Conservation (phyloP, 1,284 basidiomycete species). For the Hymenochaete sp. region DNA sequence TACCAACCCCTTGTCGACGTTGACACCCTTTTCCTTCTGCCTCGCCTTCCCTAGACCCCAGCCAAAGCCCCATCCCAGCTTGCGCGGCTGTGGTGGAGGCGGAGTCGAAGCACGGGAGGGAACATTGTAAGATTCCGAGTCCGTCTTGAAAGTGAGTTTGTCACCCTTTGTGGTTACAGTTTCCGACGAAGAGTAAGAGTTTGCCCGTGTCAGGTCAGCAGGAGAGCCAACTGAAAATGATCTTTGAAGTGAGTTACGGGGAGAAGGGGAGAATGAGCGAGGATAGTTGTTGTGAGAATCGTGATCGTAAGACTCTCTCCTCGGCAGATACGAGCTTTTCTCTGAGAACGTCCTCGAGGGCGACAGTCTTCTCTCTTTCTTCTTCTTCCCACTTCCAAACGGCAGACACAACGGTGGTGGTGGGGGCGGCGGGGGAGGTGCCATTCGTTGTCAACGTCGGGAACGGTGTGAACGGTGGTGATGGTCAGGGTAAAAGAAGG, state of each 20-base stretch:
- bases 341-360: slow-evolving; percentile 14
- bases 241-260: too few relatives aligned
- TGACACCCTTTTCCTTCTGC: slow-evolving; percentile 26
- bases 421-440: slow-evolving; percentile 14
- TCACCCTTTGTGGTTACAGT: slow-evolving; percentile 33
- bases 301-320: neutral
- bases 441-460: too few relatives aligned
- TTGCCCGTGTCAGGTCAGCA: neutral
- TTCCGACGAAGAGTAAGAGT: slow-evolving; percentile 23
- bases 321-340: neutral
- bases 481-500: slow-evolving; percentile 8
- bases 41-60: slow-evolving; percentile 57
- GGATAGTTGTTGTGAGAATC: too few relatives aligned
- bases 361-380: slow-evolving; percentile 6
- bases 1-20: slow-evolving; percentile 27
- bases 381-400: slow-evolving; percentile 14
- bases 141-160: slow-evolving; percentile 32
- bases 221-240: slow-evolving; percentile 1
- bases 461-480: slow-evolving; percentile 2
- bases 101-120: slow-evolving; percentile 18
- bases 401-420: slow-evolving; percentile 16
- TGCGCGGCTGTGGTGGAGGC: slow-evolving; percentile 29
- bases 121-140: slow-evolving; percentile 29
- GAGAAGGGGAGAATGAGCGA: too few relatives aligned
- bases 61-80: slow-evolving; percentile 46